These are phyloP conservation scores for Takashimella tepidaria DNA, from an alignment of 1,284 basidiomycete species.

Conservation along the genomic window DNA sequence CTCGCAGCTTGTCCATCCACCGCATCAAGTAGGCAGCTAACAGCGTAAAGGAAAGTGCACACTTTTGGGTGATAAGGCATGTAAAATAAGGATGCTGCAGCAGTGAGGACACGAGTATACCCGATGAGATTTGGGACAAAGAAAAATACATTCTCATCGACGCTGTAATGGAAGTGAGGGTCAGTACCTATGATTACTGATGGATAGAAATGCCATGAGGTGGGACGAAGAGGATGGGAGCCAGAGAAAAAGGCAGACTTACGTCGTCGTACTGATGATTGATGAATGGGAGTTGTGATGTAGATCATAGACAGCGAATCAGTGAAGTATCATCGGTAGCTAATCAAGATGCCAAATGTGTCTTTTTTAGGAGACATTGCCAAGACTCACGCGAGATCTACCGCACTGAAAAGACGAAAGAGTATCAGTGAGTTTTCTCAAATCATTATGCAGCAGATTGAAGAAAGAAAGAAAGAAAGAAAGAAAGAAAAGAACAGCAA, in stretches of 20 bases:
- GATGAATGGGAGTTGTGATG: background rate
- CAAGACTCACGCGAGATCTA: conserved; percentile 42
- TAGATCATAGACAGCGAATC: conserved; percentile 6
- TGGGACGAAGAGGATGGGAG: too few species aligned
- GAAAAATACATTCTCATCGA: conserved; percentile 81
- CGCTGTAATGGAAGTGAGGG: conserved; percentile 11
- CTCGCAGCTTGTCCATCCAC: conserved; percentile 95
- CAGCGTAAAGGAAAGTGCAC: conserved; percentile 82
- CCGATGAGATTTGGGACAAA: conserved; percentile 97
- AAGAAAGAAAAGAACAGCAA: too few species aligned
- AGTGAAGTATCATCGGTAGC: background rate
- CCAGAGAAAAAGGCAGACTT: conserved; percentile 6
- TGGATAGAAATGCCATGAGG: too few species aligned
- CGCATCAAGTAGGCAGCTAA: conserved; percentile 93
- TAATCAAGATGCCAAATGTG: background rate
- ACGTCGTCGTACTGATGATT: conserved; percentile 41
- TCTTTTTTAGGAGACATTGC: background rate
- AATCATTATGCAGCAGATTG: background rate
- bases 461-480: background rate
- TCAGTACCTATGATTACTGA: too few species aligned
- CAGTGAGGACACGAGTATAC: conserved; percentile 85
- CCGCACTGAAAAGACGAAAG: conserved; percentile 30
- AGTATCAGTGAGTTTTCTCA: background rate
- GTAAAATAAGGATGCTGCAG: conserved; percentile 81
- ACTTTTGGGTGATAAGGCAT: conserved; percentile 93